Evolutionary conservation across 176 grass and related monocot species (phyloP).

Genomic region (Hordeum marinum): DNA sequence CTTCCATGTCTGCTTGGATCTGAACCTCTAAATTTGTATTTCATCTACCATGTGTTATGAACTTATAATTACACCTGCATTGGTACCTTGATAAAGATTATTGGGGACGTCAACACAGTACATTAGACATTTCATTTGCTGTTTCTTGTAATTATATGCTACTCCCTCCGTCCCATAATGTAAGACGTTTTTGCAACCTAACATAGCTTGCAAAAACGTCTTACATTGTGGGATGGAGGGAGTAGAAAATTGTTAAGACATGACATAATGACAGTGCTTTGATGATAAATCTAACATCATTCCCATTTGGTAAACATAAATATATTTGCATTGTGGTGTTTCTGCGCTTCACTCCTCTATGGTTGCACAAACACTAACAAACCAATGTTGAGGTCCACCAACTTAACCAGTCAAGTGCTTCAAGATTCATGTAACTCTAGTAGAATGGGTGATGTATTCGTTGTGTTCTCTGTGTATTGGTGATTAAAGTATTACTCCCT

Average conservation of each 20-base stretch:
- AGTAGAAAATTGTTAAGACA: background rate
- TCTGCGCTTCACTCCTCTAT: background rate
- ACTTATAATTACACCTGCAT: background rate
- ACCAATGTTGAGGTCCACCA: background rate
- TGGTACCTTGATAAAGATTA: background rate
- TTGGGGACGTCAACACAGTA: background rate
- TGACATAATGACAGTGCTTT: background rate
- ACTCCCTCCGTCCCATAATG: no score
- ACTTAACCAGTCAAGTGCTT: background rate
- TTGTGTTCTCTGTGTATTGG: background rate
- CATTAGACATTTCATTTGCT: background rate
- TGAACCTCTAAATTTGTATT: background rate
- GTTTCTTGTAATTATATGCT: background rate
- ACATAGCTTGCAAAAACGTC: no score
- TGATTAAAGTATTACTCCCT: background rate
- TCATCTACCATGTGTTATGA: background rate
- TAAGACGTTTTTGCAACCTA: no score
- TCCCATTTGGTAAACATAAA: background rate
- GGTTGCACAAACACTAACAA: background rate
- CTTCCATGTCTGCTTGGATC: background rate
- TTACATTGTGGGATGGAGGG: no score
- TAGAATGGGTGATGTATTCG: background rate
- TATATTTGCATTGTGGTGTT: background rate
- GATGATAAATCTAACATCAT: background rate
- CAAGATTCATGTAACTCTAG: background rate